These are phyloP conservation scores for Nitzschia sp. DNA, from an alignment of 108 stramenopile genomes.

Conservation along the genomic window DNA sequence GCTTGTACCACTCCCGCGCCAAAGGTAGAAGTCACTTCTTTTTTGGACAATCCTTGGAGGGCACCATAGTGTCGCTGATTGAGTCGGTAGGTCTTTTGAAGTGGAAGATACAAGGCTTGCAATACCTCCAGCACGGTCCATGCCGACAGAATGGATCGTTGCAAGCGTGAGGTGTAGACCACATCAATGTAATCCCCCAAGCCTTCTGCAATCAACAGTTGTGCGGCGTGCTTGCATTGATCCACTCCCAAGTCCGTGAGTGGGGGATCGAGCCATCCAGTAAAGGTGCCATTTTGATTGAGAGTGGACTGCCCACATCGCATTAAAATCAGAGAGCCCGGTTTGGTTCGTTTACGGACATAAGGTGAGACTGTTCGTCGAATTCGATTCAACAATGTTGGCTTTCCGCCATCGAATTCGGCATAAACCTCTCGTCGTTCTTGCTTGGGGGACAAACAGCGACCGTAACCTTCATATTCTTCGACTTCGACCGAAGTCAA, in stretches of 20 bases:
- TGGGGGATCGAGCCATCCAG: slow-evolving; percentile 69
- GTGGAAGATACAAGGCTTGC: slow-evolving; percentile 46
- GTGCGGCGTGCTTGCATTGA: slow-evolving; percentile 54
- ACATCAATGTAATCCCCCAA: slow-evolving; percentile 77
- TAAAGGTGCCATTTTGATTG: slow-evolving; percentile 59
- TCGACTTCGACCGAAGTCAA: slow-evolving; percentile 5
- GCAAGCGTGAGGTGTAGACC: slow-evolving; percentile 71
- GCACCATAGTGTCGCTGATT: slow-evolving; percentile 87
- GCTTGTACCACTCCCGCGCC: slow-evolving; percentile 70
- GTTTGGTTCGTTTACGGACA: slow-evolving; percentile 4
- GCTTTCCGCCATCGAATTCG: background rate
- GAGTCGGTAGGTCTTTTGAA: slow-evolving; percentile 67
- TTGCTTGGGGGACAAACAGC: slow-evolving; percentile 1
- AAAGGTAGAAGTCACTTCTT: slow-evolving; percentile 56
- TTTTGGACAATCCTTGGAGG: slow-evolving; percentile 68
- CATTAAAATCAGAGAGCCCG: slow-evolving; percentile 57
- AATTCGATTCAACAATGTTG: background rate
- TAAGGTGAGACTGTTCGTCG: background rate
- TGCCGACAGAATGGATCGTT: slow-evolving; percentile 70
- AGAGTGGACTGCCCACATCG: slow-evolving; percentile 51
- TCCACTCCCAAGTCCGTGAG: slow-evolving; percentile 41
- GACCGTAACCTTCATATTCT: slow-evolving; percentile 17
- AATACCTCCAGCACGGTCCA: slow-evolving; percentile 64
- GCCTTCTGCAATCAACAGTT: slow-evolving; percentile 56
- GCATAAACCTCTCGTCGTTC: background rate